Base-by-base conservation (phyloP, 108 stramenopile genomes). In the Nitzschia inconspicua region DNA sequence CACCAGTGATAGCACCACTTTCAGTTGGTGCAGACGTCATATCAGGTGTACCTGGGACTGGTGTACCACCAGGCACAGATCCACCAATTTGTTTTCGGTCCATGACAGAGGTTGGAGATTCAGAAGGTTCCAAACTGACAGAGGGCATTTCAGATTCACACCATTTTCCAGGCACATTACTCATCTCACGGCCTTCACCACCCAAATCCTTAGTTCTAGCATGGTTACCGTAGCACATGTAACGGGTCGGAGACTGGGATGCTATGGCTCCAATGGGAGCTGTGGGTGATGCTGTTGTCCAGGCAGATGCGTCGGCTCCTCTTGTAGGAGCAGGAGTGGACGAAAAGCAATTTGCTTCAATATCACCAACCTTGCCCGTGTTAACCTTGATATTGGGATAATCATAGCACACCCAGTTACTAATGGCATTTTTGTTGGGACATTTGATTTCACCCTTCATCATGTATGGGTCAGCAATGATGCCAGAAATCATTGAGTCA, bases 121-220 rank as follows among this genome's bases (percentile, higher is more conserved):
- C 68, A 2, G 68, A 47, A 18, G 68, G 68, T 35, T 70, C 68
- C 34, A 62, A 51, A 37, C 58, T 60, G n/a, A 61, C 60, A 24
- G 68, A 62, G 25, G 68, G 68, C 68, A 70, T 70, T 44, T 54
- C 52, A 24, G 68, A 70, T 27, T 70, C 42, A 20, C 68, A 70
- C 41, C 51, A 70, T 29, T 70, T 70, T 32, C 51, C 57, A 20
- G 54, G 48, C 32, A 43, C 41, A 14, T 53, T 51, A 0, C 27
- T 28, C 68, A 62, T 61, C 19, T 54, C 53, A 36, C 37, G 35
- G 8, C n/a, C 53, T 22, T 9, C 4, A 36, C 10, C n/a, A 19
- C 27, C 32, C n/a, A 35, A 3, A 36, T 34, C 22, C 24, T 54
- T 54, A 28, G 37, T 36, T 7, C 27, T 29, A 35, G 34, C 53